Evolutionary conservation across 208 protist species (phyloP).

Genomic region (Leishmania aethiopica): DNA sequence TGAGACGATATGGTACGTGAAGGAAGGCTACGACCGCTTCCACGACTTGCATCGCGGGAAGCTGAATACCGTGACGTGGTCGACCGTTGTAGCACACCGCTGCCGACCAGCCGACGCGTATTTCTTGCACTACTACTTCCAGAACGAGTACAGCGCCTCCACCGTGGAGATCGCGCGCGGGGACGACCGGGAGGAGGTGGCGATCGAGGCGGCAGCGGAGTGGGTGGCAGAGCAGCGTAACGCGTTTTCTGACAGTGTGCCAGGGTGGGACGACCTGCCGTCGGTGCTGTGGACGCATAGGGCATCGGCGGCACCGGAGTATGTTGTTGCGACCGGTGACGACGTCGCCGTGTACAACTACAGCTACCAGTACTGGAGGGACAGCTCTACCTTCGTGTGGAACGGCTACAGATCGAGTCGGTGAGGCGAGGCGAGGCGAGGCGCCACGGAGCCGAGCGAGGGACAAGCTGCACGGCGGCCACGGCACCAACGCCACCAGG

Average conservation of each 20-base stretch:
- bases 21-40: slow-evolving; percentile 4
- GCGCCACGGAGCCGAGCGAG: neutral
- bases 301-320: neutral
- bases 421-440: neutral
- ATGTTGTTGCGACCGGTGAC: neutral
- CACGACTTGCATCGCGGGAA: slow-evolving; percentile 16
- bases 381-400: neutral
- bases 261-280: neutral
- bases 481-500: neutral
- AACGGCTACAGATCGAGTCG: neutral
- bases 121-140: slow-evolving; percentile 22
- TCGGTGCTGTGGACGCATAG: slow-evolving; percentile 1
- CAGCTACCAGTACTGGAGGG: slow-evolving; percentile 12
- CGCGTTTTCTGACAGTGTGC: neutral
- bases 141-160: neutral
- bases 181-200: neutral
- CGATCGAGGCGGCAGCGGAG: neutral
- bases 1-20: neutral
- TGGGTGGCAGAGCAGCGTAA: neutral
- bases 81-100: slow-evolving; percentile 25
- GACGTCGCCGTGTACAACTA: slow-evolving; percentile 9
- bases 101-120: slow-evolving; percentile 9
- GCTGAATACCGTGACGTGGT: slow-evolving; percentile 10
- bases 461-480: neutral
- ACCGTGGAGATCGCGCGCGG: neutral